These are phyloP conservation scores for Lizonia empirigonia DNA, from an alignment of 2,329 filamentous ascomycete genomes.

Conservation along the genomic window DNA sequence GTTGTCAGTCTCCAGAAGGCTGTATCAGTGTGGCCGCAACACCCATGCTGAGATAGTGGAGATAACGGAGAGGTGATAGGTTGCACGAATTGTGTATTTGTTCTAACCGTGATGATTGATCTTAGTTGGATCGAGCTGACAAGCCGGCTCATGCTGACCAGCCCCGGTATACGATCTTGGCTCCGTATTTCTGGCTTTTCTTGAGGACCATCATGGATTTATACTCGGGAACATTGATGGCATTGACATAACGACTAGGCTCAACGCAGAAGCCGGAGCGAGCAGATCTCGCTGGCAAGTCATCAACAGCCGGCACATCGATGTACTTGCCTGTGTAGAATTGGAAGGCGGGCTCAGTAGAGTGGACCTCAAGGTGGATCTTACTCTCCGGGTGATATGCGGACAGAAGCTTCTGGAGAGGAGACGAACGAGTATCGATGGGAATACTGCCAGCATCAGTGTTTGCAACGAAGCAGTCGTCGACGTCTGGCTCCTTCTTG, in stretches of 20 bases:
- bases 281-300: constrained; percentile 65
- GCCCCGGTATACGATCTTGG: constrained; percentile 79
- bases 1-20: not conserved
- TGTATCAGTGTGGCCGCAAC: not conserved
- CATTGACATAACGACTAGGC: constrained; percentile 89
- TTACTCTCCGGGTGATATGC: constrained; percentile 76
- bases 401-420: constrained; percentile 70
- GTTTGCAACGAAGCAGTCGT: constrained; percentile 88
- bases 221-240: constrained; percentile 81
- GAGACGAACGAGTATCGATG: constrained; percentile 58
- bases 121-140: not conserved
- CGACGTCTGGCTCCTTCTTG: constrained; percentile 74
- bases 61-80: not conserved
- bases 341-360: constrained; percentile 95
- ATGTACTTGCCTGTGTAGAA: constrained; percentile 93
- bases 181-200: constrained; percentile 83
- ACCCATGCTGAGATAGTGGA: not conserved
- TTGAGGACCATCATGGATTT: constrained; percentile 77
- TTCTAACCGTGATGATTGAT: not conserved
- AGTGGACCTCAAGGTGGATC: constrained; percentile 83
- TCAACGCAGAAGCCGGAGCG: constrained; percentile 89
- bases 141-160: constrained; percentile 65
- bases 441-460: constrained; percentile 60
- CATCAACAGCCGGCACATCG: constrained; percentile 69
- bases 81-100: not conserved